Percentiles rank a stretch among this genome's conserved stretches.
phyloP scores from a whole-genome alignment of 768 basidiomycete genomes.

The Nidularia pulvinata region DNA sequence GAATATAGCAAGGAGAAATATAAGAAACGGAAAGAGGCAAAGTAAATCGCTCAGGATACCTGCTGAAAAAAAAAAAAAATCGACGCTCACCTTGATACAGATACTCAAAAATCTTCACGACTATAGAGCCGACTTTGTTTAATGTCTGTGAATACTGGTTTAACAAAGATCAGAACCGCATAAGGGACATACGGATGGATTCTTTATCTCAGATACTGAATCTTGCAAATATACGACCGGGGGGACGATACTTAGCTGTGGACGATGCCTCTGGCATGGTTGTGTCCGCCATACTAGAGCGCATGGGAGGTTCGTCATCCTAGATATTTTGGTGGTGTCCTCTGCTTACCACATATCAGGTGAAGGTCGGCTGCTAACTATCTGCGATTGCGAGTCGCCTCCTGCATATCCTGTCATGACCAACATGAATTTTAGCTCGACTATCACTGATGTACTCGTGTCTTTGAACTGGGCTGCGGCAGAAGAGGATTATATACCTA shows the following conservation, averaged over 20 bases:
- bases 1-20: conserved; percentile 99
- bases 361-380: conserved; percentile 76
- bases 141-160: conserved; percentile 93
- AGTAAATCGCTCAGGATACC: conserved; percentile 48
- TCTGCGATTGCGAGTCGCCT: conserved; percentile 90
- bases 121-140: conserved; percentile 84
- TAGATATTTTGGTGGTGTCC: not conserved
- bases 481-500: conserved; percentile 71
- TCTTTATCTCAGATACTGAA: conserved; percentile 88
- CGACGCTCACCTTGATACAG: conserved; percentile 32
- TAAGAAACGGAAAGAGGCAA: conserved; percentile 94
- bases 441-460: conserved; percentile 51
- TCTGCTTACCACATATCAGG: conserved; percentile 38
- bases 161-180: conserved; percentile 75
- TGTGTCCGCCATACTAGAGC: conserved; percentile 81
- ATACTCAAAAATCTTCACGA: conserved; percentile 85
- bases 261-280: conserved; percentile 93
- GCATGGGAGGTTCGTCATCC: conserved; percentile 71
- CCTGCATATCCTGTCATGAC: conserved; percentile 85
- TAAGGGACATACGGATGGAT: conserved; percentile 86
- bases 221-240: conserved; percentile 81
- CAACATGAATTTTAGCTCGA: conserved; percentile 83
- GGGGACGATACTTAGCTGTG: conserved; percentile 85
- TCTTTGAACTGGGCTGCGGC: conserved; percentile 92
- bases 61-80: too few relatives aligned